Evolutionary conservation across 768 basidiomycete species (phyloP).

Genomic region (Leucosporidium creatinivorum): DNA sequence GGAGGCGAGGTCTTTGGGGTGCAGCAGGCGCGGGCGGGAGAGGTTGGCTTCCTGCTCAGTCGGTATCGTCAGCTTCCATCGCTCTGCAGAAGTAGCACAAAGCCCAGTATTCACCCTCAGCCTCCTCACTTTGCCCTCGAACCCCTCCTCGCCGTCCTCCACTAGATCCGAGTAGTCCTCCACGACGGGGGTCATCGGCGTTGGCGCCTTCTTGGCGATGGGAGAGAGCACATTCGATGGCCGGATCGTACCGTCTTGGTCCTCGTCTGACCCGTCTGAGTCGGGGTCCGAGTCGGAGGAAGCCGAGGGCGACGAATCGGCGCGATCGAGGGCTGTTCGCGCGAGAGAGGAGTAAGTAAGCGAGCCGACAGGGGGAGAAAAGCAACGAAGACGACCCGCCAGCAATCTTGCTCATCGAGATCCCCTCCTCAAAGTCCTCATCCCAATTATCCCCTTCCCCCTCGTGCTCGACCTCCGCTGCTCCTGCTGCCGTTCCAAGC

Average conservation of each 20-base stretch:
- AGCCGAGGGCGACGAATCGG: neutral
- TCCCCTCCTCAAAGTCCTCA: constrained; percentile 92
- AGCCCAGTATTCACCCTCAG: constrained; percentile 73
- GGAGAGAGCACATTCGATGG: neutral
- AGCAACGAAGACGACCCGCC: constrained; percentile 43
- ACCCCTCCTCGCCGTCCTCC: constrained; percentile 52
- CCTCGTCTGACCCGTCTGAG: constrained; percentile 2
- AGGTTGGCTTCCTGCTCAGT: constrained; percentile 63
- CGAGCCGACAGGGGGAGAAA: neutral
- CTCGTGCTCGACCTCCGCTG: constrained; percentile 58
- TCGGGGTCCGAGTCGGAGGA: neutral
- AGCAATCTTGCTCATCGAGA: constrained; percentile 76
- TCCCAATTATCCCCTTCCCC: constrained; percentile 96
- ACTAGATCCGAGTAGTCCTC: constrained; percentile 90
- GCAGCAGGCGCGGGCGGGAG: constrained; percentile 66
- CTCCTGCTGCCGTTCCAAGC: neutral
- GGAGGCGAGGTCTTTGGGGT: constrained; percentile 62
- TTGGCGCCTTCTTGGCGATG: neutral
- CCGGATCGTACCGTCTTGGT: constrained; percentile 3
- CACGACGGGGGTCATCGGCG: constrained; percentile 58
- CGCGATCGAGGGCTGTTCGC: constrained; percentile 18
- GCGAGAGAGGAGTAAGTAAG: neutral
- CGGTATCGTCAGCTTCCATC: no score
- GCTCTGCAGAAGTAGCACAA: no score
- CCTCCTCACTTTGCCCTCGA: constrained; percentile 72